Evolutionary conservation across 169 alveolate species (phyloP), one percentile per base, ranked within the genome.

Genomic region (Neospora caninum): DNA sequence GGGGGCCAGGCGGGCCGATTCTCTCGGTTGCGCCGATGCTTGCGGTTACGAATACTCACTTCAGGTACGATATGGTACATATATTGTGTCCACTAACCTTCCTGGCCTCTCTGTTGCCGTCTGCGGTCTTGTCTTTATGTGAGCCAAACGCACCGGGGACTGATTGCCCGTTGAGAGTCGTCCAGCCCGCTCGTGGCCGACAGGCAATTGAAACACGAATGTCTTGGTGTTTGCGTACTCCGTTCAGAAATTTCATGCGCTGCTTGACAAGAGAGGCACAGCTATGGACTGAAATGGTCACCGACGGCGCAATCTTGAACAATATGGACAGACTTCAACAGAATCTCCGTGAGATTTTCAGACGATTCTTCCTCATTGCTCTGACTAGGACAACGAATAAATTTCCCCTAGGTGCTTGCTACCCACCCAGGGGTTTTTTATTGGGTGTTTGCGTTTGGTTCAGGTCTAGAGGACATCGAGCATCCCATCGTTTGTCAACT

Each of bases 401-500:
- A 1, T 49, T 49, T 13, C 9, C 18, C 9, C 58, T 49, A 49
- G 9, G 58, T 49, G 9, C 58, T 49, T 49, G 9, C 18, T 13
- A 0, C 58, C 9, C 58, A 22, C 6, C 27, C 27, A 0, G 9
- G 4, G 18, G 9, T 1, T 0, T 49, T 13, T 1, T 49, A 49
- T 49, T 49, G 58, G 58, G 58, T 49, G 58, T 29, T 0, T 0
- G 78, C 78, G 34, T 64, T 27, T 64, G 78, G 13, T 69, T 39
- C 93, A 82, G 97, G 97, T 88, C 97, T 96, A 64, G 93, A 88
- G 70, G 95, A 94, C 6, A 80, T 96, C 53, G 99, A 98, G 93
- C 97, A 95, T 88, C 98, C 99, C 22, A 83, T 97, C 41, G 99
- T 98, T 38, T 97, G 98, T 87, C 99, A 99, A 93, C 97, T 98